A percentile compares a stretch with the other conserved stretches of the same genome.
phyloP scores from a whole-genome alignment of 768 basidiomycete species.

The Chalciporus piperatus region DNA sequence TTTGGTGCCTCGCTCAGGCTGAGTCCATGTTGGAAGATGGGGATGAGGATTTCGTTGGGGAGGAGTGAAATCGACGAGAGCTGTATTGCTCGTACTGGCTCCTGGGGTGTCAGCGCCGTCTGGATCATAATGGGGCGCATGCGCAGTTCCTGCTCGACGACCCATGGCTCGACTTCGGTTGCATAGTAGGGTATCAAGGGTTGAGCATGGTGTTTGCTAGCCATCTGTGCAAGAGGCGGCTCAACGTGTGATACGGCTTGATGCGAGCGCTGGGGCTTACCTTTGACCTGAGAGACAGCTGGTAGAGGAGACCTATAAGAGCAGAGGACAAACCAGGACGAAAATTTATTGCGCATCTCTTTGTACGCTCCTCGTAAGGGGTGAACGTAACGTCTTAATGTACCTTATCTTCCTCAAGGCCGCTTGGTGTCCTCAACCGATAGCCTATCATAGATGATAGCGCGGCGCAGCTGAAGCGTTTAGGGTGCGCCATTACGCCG shows the following conservation, averaged over 20 bases:
- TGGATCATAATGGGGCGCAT: background rate
- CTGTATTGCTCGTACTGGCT: background rate
- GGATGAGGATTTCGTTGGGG: conserved; percentile 18
- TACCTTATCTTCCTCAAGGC: conserved; percentile 7
- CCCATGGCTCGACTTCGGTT: background rate
- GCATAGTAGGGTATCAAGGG: background rate
- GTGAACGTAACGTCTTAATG: background rate
- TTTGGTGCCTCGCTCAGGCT: background rate
- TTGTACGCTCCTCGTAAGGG: background rate
- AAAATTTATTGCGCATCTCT: background rate
- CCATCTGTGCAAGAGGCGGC: background rate
- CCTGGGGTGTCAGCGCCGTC: background rate
- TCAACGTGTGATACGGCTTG: too few species aligned
- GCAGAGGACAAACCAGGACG: background rate
- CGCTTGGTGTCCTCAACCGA: background rate
- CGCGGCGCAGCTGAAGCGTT: too few species aligned
- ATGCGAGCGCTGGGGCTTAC: background rate
- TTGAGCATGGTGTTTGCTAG: background rate
- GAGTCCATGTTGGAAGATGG: conserved; percentile 10
- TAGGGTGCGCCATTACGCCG: too few species aligned
- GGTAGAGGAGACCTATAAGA: background rate
- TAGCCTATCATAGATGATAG: too few species aligned
- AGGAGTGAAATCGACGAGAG: conserved; percentile 18
- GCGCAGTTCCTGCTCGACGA: background rate
- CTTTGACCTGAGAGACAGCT: background rate